Base-by-base conservation (phyloP, 2,329 filamentous ascomycete species). In the Exophiala alcalophila region DNA sequence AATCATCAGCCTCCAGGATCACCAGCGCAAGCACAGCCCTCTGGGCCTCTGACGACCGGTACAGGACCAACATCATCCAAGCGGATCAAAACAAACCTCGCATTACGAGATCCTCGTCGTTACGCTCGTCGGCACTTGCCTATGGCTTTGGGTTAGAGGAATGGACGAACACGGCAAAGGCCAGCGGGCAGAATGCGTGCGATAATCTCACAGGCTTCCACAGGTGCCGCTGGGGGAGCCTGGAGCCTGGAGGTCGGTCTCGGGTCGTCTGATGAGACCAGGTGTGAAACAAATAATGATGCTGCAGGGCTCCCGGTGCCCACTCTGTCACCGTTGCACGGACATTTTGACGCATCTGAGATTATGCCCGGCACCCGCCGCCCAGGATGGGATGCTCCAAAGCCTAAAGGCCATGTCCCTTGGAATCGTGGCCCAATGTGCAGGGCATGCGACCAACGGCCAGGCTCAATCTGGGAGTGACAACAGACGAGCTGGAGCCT, bases 301-400 rank as follows among this genome's bases (percentile, higher is more conserved):
- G 39, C 44, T 48, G 49, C 49, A 52, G 49, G 36, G 43, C 40
- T 48, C 44, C 44, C 48, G 36, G 49, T 52, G 45, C 33, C 40
- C 49, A 44, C 44, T 41, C 31, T 8, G 27, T 38, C 18, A 30
- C 26, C 8, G 48, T 47, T 30, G 40, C 44, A 44, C 44, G 36
- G 40, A 8, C 25, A 27, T 38, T 38, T 32, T 42, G 36, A 44
- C 30, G 35, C 35, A 41, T 41, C 23, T 31, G 44, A 50, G 44
- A 50, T 50, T 47, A 27, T 40, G 42, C 30, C 42, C n/a, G n/a
- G n/a, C n/a, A n/a, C n/a, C n/a, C n/a, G n/a, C n/a, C n/a, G n/a
- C n/a, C n/a, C n/a, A n/a, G n/a, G n/a, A n/a, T n/a, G n/a, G n/a
- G n/a, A n/a, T n/a, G n/a, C n/a, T n/a, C n/a, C n/a, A n/a, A n/a